Conservation (phyloP, 164 flowering plant species). For the Nelumbo lutea region DNA sequence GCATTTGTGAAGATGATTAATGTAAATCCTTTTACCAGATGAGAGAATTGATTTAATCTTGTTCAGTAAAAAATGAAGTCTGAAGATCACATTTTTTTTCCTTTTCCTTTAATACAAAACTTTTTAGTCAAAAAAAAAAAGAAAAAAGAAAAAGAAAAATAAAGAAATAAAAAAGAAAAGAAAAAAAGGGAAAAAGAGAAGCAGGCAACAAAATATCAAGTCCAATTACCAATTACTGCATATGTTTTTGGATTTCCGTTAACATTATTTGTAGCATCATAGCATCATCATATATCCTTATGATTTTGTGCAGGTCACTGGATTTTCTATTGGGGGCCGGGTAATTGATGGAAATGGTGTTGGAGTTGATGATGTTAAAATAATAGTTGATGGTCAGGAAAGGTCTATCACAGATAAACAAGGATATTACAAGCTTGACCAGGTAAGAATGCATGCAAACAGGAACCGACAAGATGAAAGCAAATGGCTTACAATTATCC, state of each 20-base stretch:
- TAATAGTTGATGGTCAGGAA: slow-evolving; percentile 78
- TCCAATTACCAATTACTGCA: too few relatives aligned
- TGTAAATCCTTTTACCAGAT: too few relatives aligned
- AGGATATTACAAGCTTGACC: slow-evolving; percentile 93
- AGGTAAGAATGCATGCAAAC: slow-evolving; percentile 39
- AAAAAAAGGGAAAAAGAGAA: too few relatives aligned
- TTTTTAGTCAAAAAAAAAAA: not conserved
- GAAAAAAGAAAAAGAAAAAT: not conserved
- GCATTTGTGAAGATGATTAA: not conserved
- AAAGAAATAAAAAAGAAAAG: too few relatives aligned
- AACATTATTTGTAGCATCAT: not conserved
- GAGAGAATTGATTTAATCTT: too few relatives aligned
- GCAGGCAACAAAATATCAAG: too few relatives aligned
- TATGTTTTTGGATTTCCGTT: too few relatives aligned
- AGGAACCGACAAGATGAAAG: not conserved
- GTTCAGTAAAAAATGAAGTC: too few relatives aligned
- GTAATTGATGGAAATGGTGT: slow-evolving; percentile 73
- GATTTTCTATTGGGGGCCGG: slow-evolving; percentile 97
- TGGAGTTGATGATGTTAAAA: slow-evolving; percentile 79
- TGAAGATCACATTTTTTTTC: too few relatives aligned
- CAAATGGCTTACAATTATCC: not conserved
- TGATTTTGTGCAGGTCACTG: slow-evolving; percentile 66
- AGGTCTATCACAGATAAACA: slow-evolving; percentile 71
- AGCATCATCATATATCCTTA: not conserved
- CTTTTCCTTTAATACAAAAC: too few relatives aligned